Evolutionary conservation across 768 basidiomycete species (phyloP), one percentile per base, ranked within the genome.

Genomic region (Strobilomyces dryophilus): DNA sequence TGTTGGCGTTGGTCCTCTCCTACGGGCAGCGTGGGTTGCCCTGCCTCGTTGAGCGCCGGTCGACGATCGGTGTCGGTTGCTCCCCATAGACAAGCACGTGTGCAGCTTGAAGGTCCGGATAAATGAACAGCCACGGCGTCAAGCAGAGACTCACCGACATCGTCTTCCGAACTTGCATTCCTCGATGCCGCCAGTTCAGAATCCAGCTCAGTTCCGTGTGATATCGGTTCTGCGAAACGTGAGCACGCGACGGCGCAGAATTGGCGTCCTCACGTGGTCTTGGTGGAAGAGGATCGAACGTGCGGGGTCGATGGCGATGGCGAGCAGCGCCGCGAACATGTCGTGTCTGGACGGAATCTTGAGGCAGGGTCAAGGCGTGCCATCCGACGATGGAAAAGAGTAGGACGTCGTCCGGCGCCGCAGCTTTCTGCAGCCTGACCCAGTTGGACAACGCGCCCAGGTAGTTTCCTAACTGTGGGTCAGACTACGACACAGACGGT

Each of bases 1-100:
- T 98, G 95, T 72, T 98, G 95, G 20, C 83, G 82, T 65, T 98
- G 95, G 67, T 98, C 95, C 63, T 98, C 94, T 26, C 95, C 95
- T 5, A 98, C 95, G 1, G 95, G 95, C 1, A 98, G n/a, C 89
- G 66, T 94, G 89, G 0, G 93, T 95, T 2, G 93, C 82, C 60
- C 94, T 92, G 1, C 8, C 8, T 14, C 18, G 21, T 42, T 47
- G 12, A 48, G 45, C 9, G 7, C 8, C 14, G 1, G 18, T 32
- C n/a, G n/a, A 39, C 1, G 18, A 32, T 37, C 24, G 32, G 5
- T 21, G 18, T 8, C 1, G 43, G 53, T 5, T 31, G 46, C 80
- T 51, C 29, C 3, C 29, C 29, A 27, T 27, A 27, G 27, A 27
- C 27, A 8, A 27, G 27, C 27, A 27, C 87, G 63, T 98, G 95